Evolutionary conservation across 2,329 filamentous ascomycete species (phyloP).

Genomic region (Aspergillus aculeatus): DNA sequence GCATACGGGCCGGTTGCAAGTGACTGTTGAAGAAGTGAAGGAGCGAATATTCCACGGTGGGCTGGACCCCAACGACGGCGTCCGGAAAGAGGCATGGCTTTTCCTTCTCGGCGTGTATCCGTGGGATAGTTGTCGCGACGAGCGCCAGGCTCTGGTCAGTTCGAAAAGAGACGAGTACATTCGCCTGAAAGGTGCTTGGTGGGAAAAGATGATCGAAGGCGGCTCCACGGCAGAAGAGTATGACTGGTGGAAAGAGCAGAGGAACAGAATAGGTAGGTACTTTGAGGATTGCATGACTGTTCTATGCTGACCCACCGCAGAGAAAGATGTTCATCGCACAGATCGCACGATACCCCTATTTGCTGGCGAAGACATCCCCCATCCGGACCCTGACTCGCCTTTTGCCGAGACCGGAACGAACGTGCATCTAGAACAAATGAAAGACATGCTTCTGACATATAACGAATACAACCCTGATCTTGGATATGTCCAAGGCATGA

Average conservation of each 20-base stretch:
- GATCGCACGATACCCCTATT: constrained; percentile 95
- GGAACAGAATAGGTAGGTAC: constrained; percentile 79
- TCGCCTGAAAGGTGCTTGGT: constrained; percentile 90
- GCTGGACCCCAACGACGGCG: constrained; percentile 81
- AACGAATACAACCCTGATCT: constrained; percentile 96
- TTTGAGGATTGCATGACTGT: not conserved
- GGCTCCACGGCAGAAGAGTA: constrained; percentile 75
- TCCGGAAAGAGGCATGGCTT: constrained; percentile 94
- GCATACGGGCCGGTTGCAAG: constrained; percentile 67
- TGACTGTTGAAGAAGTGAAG: constrained; percentile 90
- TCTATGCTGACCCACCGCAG: constrained; percentile 50
- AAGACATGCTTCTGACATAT: constrained; percentile 97
- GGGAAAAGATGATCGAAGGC: constrained; percentile 86
- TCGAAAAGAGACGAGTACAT: constrained; percentile 91
- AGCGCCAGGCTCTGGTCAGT: constrained; percentile 78
- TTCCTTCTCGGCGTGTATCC: constrained; percentile 89
- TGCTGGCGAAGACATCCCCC: constrained; percentile 90
- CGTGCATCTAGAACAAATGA: constrained; percentile 97
- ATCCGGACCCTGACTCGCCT: constrained; percentile 92
- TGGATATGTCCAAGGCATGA: constrained; percentile 99
- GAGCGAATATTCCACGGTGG: constrained; percentile 97
- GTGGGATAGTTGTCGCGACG: constrained; percentile 86
- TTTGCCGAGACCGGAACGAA: constrained; percentile 93
- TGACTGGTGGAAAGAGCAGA: constrained; percentile 97
- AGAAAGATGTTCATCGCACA: constrained; percentile 97